Base-by-base conservation (phyloP, 192 early-diverging fungal genomes). In the Linnemannia exigua region DNA sequence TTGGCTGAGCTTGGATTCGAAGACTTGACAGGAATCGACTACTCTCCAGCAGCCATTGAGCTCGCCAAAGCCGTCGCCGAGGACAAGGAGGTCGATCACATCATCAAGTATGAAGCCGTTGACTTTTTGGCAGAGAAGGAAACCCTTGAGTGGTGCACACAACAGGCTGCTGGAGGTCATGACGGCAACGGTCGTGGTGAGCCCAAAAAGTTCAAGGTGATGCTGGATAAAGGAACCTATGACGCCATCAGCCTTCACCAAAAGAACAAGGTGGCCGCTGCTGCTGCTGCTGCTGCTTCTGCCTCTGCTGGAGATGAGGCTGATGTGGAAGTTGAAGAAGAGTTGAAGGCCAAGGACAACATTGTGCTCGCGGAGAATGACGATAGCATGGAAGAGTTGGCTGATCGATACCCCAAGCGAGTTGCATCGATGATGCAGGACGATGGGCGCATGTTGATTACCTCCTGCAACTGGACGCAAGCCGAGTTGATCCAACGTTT, bases 381-480 rank as follows among this genome's bases (percentile, higher is more conserved):
- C 22, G 77, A 79, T 22, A 70, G 80, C 61, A 76, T 70, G 78
- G 85, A 88, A 69, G 95, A 87, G 75, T 17, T 92, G 51, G 85
- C 82, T 44, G 79, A 93, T 73, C 36, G 81, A 66, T 81, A 91
- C 88, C 90, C 93, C 2, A 84, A 83, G 36, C 88, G 91, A 1
- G 95, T 97, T 5, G 87, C 88, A 5, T 37, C 67, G 20, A 90
- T 97, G 86, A 91, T 98, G 51, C 88, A 87, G 16, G 89, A 92
- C n/a, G 88, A 91, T 66, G 94, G 94, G 1, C 87, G 93, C 35
- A 91, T 99, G 16, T 80, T 99, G 71, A 97, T 99, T 70, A 99
- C 98, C 3, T 95, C 94, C 69, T 99, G 98, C 84, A 99, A 99
- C 66, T 99, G 96, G 96, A 97, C 97, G 5, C 94, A 95, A 70